Evolutionary conservation across 192 early-diverging fungal genomes (phyloP).

Genomic region (Coemansia reversa): DNA sequence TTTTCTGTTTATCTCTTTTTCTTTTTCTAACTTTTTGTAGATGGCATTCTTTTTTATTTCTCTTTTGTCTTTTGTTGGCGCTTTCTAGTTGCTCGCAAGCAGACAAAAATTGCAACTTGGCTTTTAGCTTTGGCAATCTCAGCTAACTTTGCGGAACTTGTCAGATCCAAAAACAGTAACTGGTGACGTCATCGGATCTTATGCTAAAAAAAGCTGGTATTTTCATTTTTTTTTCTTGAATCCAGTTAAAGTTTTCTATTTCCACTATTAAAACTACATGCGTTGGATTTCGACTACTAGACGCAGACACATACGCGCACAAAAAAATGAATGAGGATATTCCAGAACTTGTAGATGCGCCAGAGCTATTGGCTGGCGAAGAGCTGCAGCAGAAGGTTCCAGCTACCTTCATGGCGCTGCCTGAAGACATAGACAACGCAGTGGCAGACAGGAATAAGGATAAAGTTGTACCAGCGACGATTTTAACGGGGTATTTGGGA

Average conservation of each 20-base stretch:
- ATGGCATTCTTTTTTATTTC: background rate
- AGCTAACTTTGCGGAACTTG: background rate
- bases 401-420: background rate
- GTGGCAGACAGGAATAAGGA: background rate
- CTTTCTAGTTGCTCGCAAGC: too few species aligned
- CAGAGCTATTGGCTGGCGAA: conserved; percentile 1
- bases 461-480: conserved; percentile 53
- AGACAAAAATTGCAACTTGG: too few species aligned
- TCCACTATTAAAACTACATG: background rate
- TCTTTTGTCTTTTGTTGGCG: background rate
- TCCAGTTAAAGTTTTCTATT: conserved; percentile 2
- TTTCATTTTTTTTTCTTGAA: background rate
- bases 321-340: conserved; percentile 37
- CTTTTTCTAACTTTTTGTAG: background rate
- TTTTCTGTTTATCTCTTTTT: background rate
- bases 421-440: background rate
- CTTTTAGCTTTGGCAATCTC: background rate
- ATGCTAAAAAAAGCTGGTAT: background rate
- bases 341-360: conserved; percentile 31
- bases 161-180: background rate
- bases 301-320: background rate
- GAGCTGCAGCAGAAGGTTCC: background rate
- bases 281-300: conserved; percentile 8
- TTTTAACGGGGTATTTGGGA: conserved; percentile 70
- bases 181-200: background rate